Percentiles rank a stretch among this genome's conserved stretches.
Evolutionary conservation across 1,284 basidiomycete species (phyloP).

Genomic region (Pyrrhoderma lamaoense): DNA sequence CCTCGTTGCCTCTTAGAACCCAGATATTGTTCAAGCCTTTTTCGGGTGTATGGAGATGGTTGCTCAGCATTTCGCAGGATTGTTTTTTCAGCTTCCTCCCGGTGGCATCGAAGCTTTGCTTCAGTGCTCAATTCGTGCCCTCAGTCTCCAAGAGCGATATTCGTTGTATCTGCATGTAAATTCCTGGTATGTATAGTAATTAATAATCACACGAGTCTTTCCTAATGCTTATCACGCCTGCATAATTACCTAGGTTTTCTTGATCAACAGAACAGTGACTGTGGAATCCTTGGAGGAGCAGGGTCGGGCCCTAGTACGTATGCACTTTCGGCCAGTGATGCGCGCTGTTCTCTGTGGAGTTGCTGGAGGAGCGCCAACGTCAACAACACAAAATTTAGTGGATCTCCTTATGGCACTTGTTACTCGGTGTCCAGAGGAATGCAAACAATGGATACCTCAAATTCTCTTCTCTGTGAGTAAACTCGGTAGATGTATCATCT

Average conservation of each 20-base stretch:
- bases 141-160: slow-evolving; percentile 80
- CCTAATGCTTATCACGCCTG: background rate
- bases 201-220: background rate
- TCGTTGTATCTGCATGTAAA: slow-evolving; percentile 76
- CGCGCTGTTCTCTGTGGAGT: slow-evolving; percentile 70
- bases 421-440: slow-evolving; percentile 46
- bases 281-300: slow-evolving; percentile 45
- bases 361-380: slow-evolving; percentile 74
- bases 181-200: slow-evolving; percentile 58
- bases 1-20: slow-evolving; percentile 48
- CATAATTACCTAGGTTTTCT: slow-evolving; percentile 36
- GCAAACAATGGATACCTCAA: slow-evolving; percentile 62
- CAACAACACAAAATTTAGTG: slow-evolving; percentile 75
- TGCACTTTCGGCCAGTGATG: slow-evolving; percentile 65
- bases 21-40: slow-evolving; percentile 84
- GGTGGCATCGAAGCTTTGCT: slow-evolving; percentile 66
- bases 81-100: slow-evolving; percentile 62
- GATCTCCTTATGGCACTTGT: slow-evolving; percentile 68
- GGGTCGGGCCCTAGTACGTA: slow-evolving; percentile 41
- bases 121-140: slow-evolving; percentile 60
- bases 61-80: slow-evolving; percentile 63
- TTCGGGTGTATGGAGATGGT: slow-evolving; percentile 75
- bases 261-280: slow-evolving; percentile 55
- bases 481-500: background rate
- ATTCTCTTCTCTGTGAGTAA: slow-evolving; percentile 61